Conservation (phyloP, 2,329 filamentous ascomycete species). For the Tympanopsis confertula region DNA sequence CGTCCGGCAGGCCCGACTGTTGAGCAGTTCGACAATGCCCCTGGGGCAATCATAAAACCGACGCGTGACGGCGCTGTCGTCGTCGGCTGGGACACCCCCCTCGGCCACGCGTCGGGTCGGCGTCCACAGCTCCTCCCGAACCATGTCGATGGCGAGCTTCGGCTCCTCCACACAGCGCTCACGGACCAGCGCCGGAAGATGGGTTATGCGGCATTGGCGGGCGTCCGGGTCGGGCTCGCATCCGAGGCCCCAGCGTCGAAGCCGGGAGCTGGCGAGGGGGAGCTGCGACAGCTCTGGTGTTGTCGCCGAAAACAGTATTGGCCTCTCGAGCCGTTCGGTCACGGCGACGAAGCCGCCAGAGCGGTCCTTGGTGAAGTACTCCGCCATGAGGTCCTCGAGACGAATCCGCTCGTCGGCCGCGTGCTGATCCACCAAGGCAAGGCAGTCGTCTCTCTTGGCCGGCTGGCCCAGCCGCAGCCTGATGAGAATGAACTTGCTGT, state of each 20-base stretch:
- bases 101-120: slow-evolving; percentile 2
- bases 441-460: slow-evolving; percentile 15
- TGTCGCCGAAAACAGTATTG: background rate
- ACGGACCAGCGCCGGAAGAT: slow-evolving; percentile 37
- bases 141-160: background rate
- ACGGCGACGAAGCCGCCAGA: slow-evolving; percentile 1
- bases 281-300: background rate
- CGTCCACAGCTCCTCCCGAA: slow-evolving; percentile 7
- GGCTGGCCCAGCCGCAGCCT: slow-evolving; percentile 19
- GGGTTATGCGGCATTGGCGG: too few species aligned
- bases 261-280: background rate
- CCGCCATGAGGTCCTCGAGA: slow-evolving; percentile 38
- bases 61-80: slow-evolving; percentile 37
- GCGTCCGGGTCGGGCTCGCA: too few species aligned
- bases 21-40: slow-evolving; percentile 64
- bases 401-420: slow-evolving; percentile 52
- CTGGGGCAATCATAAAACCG: slow-evolving; percentile 60
- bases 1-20: slow-evolving; percentile 66
- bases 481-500: slow-evolving; percentile 50
- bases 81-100: slow-evolving; percentile 2
- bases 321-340: slow-evolving; percentile 26
- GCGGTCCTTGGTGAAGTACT: slow-evolving; percentile 25
- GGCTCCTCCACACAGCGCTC: slow-evolving; percentile 18
- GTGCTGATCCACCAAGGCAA: slow-evolving; percentile 53
- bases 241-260: background rate